A percentile compares a stretch with the other conserved stretches of the same genome.
phyloP scores from a whole-genome alignment of 2,329 filamentous ascomycete species.

The Kalmusia sp. region DNA sequence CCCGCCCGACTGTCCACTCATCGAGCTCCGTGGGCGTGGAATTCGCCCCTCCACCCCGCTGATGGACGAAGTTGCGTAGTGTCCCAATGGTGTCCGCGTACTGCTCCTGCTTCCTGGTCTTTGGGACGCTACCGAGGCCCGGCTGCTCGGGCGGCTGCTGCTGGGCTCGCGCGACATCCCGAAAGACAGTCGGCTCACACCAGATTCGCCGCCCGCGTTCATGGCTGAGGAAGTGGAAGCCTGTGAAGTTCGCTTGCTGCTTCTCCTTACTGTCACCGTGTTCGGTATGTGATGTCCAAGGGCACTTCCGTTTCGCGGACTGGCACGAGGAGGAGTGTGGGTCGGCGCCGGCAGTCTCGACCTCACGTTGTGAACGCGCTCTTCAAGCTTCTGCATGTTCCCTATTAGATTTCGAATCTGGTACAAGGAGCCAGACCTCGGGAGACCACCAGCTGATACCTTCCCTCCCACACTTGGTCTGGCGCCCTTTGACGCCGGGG shows the following conservation, averaged over 20 bases:
- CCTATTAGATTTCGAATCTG: constrained; percentile 94
- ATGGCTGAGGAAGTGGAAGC: constrained; percentile 51
- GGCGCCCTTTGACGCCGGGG: constrained; percentile 42
- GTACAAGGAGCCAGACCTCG: constrained; percentile 76
- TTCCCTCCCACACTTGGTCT: constrained; percentile 53
- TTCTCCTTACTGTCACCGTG: constrained; percentile 68
- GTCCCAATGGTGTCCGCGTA: constrained; percentile 68
- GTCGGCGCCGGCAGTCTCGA: constrained; percentile 88
- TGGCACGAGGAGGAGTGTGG: constrained; percentile 78
- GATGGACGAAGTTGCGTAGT: constrained; percentile 58
- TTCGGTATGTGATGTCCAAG: constrained; percentile 59
- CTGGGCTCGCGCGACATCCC: constrained; percentile 46
- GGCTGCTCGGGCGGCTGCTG: constrained; percentile 73
- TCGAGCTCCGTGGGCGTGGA: constrained; percentile 71
- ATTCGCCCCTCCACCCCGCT: constrained; percentile 51
- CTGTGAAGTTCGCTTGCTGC: constrained; percentile 70
- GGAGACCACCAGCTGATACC: constrained; percentile 60
- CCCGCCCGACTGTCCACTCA: constrained; percentile 63
- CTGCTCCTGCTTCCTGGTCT: constrained; percentile 70
- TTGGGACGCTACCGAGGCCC: constrained; percentile 56
- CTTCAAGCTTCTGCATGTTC: constrained; percentile 96
- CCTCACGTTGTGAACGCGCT: constrained; percentile 86
- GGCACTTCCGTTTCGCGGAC: constrained; percentile 69
- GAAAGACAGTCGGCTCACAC: constrained; percentile 59
- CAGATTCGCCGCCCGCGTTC: constrained; percentile 30